Evolutionary conservation across 805 yeast species (phyloP), one percentile per base, ranked within the genome.

Genomic region (Cyberlindnera mrakii): DNA sequence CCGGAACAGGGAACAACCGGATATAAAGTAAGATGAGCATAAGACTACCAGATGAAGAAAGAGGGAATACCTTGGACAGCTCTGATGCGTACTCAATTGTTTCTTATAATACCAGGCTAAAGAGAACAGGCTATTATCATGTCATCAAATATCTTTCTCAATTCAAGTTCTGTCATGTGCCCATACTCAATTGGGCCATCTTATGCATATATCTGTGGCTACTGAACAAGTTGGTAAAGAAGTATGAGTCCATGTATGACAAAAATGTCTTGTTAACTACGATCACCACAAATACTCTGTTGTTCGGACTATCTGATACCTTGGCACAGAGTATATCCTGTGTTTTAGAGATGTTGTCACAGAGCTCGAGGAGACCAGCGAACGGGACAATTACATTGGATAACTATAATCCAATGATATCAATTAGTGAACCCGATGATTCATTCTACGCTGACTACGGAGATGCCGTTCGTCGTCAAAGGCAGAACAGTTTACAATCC

Each of bases 281-380:
- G 31, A 75, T 87, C 45, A 76, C 81, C 19, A 82, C 96, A 1
- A 91, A 91, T 57, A 64, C 85, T 25, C 79, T 90, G 5, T 67
- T 91, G 5, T 86, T 80, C 60, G 96, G 96, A 0, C 79, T 88
- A n/a, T 89, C 97, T 0, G 98, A 91, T 59, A 78, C 90, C 0
- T 59, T 90, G 48, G 98, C 98, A 0, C 98, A 91, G 62, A 73
- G 50, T 19, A 39, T 57, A 13, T 55, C 59, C 1, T 57, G 62
- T 31, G 42, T 53, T 7, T 33, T 45, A 11, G 52, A 49, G 6
- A 44, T 48, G 41, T 13, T 49, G 10, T 17, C 47, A 9, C 42
- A 44, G 31, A 18, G 34, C 15, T 20, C 33, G 18, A n/a, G 30
- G 16, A 8, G 16, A 10, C 13, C 31, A 13, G 13, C n/a, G 14